Evolutionary conservation across 805 yeast species (phyloP), one percentile per base, ranked within the genome.

Genomic region (Metschnikowia peoriensis): DNA sequence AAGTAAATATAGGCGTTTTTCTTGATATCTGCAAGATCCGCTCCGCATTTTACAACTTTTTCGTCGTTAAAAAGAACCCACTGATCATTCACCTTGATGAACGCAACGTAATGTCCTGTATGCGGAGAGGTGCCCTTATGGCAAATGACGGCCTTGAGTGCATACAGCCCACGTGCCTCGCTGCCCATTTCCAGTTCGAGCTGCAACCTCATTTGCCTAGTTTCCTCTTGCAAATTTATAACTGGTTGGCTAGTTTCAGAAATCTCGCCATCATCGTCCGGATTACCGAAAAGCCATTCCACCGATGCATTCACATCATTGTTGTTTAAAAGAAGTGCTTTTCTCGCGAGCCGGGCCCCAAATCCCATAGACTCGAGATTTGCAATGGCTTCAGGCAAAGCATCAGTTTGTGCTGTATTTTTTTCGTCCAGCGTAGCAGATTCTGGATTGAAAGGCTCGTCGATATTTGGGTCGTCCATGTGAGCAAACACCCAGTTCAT

Each of bases 11-110:
- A 81, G 1, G 82, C 84, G 51, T 71, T 73, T 12, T 65, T 68
- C 50, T 70, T 74, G 41, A 79, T 68, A 50, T 81, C 85, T 5
- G 68, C 68, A 22, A 78, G 47, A 48, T 66, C 69, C 11, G 66
- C 70, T 17, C 76, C 81, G 37, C 82, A 79, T 10, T 73, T 62
- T 8, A 87, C 93, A 2, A 91, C 96, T 67, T 89, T 90, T 61
- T 91, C 97, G 65, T 91, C 97, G 64, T 91, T 91, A 71, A 83
- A 92, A 41, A 91, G 72, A 1, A 86, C 85, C 96, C 96, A 90
- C 49, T 75, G 71, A 1, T 73, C 78, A 7, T 73, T 61, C 2
- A 68, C 51, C 51, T 75, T 79, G 34, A 88, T 73, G 61, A 87
- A 91, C 1, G 85, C 88, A 40, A 92, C 97, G 67, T 91, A 91